Evolutionary conservation across 306 rosid species (phyloP), one percentile per base, ranked within the genome.

Genomic region (Casuarina equisetifolia): DNA sequence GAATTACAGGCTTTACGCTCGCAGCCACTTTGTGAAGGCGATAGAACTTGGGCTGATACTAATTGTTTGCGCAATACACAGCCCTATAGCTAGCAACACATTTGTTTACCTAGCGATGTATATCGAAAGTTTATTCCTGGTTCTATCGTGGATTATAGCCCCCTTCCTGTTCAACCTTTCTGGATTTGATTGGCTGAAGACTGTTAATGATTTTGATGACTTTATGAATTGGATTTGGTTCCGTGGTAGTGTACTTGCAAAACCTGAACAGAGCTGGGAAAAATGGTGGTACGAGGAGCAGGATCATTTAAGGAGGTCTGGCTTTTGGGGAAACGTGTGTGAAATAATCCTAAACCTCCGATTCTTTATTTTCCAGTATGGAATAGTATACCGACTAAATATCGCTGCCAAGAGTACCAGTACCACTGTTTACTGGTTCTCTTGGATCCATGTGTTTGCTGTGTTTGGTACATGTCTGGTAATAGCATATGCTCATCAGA

Each of bases 231-330:
- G 98, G 98, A 82, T 93, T 79, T 90, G 93, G 96, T 80, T 54
- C 74, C 87, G 82, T 6, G 96, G 91, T 52, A 88, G 97, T 58
- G 86, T 93, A 71, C 90, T 91, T 76, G 97, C 96, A 68, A 91
- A 91, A 86, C 91, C 96, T 80, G 98, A 91, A 81, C 89, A 91
- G 78, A 91, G 98, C 80, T 93, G 98, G 98, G 97, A 91, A 82
- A 90, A 86, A 78, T 93, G 98, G 98, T 93, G 98, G 97, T 88
- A 90, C 17, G 98, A 93, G 79, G 97, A 91, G 79, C 97, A 91
- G 80, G 97, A 90, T 81, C 98, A 93, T 82, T 81, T 93, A 39
- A 88, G 73, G 86, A 69, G 76, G 42, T 91, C 96, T 40, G 98
- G 98, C 20, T 9, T 83, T 17, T 85, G 92, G 97, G 98, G 96